Base-by-base conservation (phyloP, 306 rosid genomes). In the Cercis canadensis region DNA sequence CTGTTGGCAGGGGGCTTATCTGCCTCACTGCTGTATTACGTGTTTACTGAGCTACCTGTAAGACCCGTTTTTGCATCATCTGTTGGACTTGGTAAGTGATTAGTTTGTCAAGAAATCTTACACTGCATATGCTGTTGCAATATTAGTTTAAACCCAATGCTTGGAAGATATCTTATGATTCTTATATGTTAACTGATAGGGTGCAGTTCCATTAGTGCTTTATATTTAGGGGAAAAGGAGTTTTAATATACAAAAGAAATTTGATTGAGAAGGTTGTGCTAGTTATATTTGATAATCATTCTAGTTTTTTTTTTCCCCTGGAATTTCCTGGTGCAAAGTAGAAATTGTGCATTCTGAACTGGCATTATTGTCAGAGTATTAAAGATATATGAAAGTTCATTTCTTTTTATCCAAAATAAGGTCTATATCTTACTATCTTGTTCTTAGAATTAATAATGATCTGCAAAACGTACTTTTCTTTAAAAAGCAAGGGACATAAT, bases 1-100 rank as follows among this genome's bases (percentile, higher is more conserved):
- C 84, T 91, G 74, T 62, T 95, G 87, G 91, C 99, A 34, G 99
- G 99, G 17, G 96, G 91, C 37, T 5, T 84, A 70, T 89, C 99
- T 63, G 88, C 97, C 1, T 57, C 88, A 2, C 54, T 89, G 46
- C 80, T 95, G 16, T 88, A 24, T 79, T 87, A 39, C 75, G 92
- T 95, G 59, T 80, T 41, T 66, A 82, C 90, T 45, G 71, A 82
- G 81, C 96, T 95, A 58, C 99, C 97, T 16, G 67, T 65, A 57
- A 95, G 84, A 65, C 97, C 97, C 8, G 87, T 85, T 63, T 70
- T 92, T 41, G 99, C 99, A 65, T 95, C 99, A 68, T 83, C 96
- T 39, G 1, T 95, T 1, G 99, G 99, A 62, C 91, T 95, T 80
- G 99, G 99, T 95, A 77, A 85, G 92, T 55, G 14, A 54, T 79